These are phyloP conservation scores for Lagenidium giganteum DNA, from an alignment of 352 stramenopile species.

Conservation along the genomic window DNA sequence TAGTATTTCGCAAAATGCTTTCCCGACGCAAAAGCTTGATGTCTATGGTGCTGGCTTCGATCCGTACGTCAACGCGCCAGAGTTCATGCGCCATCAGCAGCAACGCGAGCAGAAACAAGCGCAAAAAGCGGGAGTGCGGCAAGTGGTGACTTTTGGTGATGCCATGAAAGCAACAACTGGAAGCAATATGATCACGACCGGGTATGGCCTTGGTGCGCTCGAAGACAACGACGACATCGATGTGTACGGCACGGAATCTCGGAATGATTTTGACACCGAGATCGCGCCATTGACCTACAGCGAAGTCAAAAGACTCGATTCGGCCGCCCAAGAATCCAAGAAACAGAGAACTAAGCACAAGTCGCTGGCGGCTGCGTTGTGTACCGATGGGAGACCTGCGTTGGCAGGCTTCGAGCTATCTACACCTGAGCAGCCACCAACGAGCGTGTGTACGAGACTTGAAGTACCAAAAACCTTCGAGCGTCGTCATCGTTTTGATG, in stretches of 20 bases:
- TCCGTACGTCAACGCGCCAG: conserved; percentile 62
- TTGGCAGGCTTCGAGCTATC: conserved; percentile 58
- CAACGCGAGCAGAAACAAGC: conserved; percentile 17
- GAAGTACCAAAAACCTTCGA: conserved; percentile 51
- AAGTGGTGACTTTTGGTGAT: conserved; percentile 73
- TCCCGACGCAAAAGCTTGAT: conserved; percentile 70
- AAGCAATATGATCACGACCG: conserved; percentile 30
- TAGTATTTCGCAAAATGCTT: conserved; percentile 40
- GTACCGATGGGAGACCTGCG: conserved; percentile 48
- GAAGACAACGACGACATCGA: conserved; percentile 85
- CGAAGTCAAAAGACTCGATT: conserved; percentile 27
- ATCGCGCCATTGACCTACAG: conserved; percentile 32
- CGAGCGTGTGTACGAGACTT: conserved; percentile 30
- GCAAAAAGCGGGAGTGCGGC: conserved; percentile 22
- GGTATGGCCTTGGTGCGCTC: conserved; percentile 66
- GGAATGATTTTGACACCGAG: conserved; percentile 61
- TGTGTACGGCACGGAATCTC: conserved; percentile 62
- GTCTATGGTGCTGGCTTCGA: conserved; percentile 77
- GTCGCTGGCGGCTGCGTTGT: conserved; percentile 27
- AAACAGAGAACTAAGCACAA: conserved; percentile 4
- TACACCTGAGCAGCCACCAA: conserved; percentile 34
- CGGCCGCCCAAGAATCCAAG: conserved; percentile 26
- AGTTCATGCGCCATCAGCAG: conserved; percentile 60
- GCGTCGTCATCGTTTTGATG: conserved; percentile 37
- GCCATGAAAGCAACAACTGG: conserved; percentile 39